These are phyloP conservation scores for Syzygium jambos DNA, from an alignment of 345 rosid species.

Conservation along the genomic window DNA sequence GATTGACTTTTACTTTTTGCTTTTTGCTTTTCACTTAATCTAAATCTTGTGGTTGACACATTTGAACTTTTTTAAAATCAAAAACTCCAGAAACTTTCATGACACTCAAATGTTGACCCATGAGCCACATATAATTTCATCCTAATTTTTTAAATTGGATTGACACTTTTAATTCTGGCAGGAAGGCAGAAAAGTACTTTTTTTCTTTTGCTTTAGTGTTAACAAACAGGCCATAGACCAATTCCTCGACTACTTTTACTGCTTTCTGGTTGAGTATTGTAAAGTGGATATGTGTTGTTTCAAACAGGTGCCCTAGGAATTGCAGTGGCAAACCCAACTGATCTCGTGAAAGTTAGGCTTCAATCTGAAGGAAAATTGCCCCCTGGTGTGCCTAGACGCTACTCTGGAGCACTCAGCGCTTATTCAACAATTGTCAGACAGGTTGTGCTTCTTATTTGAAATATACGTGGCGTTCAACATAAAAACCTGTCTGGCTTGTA, in stretches of 20 bases:
- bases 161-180: not conserved
- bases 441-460: constrained; percentile 31
- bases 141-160: not conserved
- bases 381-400: constrained; percentile 91
- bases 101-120: not conserved
- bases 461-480: not conserved
- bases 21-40: not conserved
- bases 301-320: constrained; percentile 85
- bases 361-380: constrained; percentile 98
- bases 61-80: not conserved
- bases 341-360: constrained; percentile 98
- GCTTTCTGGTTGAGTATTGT: not conserved
- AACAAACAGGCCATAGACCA: not conserved
- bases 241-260: not conserved
- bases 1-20: not conserved
- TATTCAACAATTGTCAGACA: constrained; percentile 87
- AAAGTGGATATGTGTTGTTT: not conserved
- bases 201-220: not conserved
- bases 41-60: not conserved
- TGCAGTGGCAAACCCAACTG: constrained; percentile 88
- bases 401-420: constrained; percentile 88
- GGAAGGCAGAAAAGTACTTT: not conserved
- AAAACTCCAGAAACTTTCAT: not conserved
- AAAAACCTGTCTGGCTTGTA: constrained; percentile 1
- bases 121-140: not conserved